Conservation (phyloP, 208 protist species). For the Willaertia magna region DNA sequence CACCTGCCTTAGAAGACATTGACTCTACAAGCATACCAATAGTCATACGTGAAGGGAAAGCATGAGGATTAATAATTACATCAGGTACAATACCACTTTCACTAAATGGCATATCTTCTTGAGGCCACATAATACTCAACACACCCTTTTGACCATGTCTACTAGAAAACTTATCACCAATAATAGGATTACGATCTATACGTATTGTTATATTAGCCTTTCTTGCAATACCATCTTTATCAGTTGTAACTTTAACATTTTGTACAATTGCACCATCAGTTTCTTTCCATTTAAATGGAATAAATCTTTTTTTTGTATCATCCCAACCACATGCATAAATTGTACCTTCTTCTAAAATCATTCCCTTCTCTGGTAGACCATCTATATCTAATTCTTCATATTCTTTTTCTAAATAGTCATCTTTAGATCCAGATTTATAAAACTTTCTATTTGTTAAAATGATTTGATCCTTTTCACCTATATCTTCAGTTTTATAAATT, state of each 20-base stretch:
- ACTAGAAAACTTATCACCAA: constrained; percentile 99
- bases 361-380: not conserved
- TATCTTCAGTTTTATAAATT: constrained; percentile 65
- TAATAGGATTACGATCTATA: constrained; percentile 81
- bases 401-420: not conserved
- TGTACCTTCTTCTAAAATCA: not conserved
- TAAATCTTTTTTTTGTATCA: not conserved
- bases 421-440: not conserved
- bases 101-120: constrained; percentile 58
- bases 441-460: not conserved
- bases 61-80: constrained; percentile 99
- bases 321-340: not conserved
- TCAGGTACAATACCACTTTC: constrained; percentile 91
- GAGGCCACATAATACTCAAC: constrained; percentile 77
- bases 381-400: not conserved
- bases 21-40: constrained; percentile 97
- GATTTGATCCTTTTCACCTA: constrained; percentile 33
- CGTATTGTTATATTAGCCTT: constrained; percentile 57
- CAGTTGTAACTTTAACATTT: not conserved
- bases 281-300: not conserved
- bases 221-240: not conserved
- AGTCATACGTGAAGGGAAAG: constrained; percentile 99
- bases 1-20: constrained; percentile 88
- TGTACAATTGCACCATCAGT: not conserved
- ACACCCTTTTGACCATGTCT: constrained; percentile 99